These are phyloP conservation scores for Zoysia matrella DNA, from an alignment of 202 grass and related monocot species.

Conservation along the genomic window DNA sequence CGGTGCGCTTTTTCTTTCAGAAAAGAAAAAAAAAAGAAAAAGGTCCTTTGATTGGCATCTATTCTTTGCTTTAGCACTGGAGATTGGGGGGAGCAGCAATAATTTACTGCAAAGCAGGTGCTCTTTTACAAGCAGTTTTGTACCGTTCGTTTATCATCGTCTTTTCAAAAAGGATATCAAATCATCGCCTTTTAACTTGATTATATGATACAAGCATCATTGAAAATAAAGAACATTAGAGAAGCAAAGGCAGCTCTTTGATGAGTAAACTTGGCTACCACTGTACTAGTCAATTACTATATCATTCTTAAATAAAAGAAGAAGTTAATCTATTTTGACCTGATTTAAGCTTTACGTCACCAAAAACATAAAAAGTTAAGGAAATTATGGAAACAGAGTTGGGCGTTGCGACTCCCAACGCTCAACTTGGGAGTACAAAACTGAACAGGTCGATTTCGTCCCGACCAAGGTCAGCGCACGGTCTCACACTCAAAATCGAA, in stretches of 20 bases:
- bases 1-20: not conserved
- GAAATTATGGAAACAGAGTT: not conserved
- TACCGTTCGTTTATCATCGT: conserved; percentile 16
- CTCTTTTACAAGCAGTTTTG: conserved; percentile 40
- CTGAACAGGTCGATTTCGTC: conserved; percentile 41
- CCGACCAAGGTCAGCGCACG: conserved; percentile 53
- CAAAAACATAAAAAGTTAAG: not conserved
- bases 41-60: conserved; percentile 15
- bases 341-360: not conserved
- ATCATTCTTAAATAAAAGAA: not conserved
- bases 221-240: not conserved
- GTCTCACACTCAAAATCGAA: conserved; percentile 43
- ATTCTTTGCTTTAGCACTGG: conserved; percentile 1
- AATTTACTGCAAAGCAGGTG: conserved; percentile 40
- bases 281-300: not conserved
- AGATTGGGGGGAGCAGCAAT: conserved; percentile 37
- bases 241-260: not conserved
- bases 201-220: not conserved
- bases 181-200: not conserved
- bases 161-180: not conserved
- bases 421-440: too few species aligned
- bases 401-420: not conserved
- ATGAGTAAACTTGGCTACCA: not conserved
- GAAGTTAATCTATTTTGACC: not conserved
- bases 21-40: conserved; percentile 4